Evolutionary conservation across 2,329 filamentous ascomycete species (phyloP).

Genomic region (Cercospora brassicicola): DNA sequence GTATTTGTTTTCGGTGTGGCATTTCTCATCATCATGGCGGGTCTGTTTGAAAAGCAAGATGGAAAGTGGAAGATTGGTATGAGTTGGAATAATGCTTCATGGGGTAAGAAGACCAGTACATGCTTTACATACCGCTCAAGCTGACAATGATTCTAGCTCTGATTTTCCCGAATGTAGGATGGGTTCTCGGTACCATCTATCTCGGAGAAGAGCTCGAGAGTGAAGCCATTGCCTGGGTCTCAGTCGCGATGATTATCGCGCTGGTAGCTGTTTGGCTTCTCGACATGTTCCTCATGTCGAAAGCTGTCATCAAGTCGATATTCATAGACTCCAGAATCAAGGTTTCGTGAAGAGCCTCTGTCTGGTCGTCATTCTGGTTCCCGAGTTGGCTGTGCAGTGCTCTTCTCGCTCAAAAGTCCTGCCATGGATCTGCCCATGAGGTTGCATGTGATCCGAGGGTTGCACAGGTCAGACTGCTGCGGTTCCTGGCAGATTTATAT

Average conservation of each 20-base stretch:
- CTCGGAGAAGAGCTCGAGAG: slow-evolving; percentile 56
- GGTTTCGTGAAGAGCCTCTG: neutral
- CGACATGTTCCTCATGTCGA: slow-evolving; percentile 50
- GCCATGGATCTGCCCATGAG: neutral
- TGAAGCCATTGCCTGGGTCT: slow-evolving; percentile 54
- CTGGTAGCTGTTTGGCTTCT: slow-evolving; percentile 58
- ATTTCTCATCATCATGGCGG: slow-evolving; percentile 20
- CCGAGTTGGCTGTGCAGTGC: neutral
- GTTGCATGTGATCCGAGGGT: neutral
- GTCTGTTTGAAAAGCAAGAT: slow-evolving; percentile 13
- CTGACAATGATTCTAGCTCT: slow-evolving; percentile 50
- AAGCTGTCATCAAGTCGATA: slow-evolving; percentile 48
- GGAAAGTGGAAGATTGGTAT: slow-evolving; percentile 20
- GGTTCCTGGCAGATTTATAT: neutral
- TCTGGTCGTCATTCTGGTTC: neutral
- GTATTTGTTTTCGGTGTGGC: slow-evolving; percentile 46
- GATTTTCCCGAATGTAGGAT: slow-evolving; percentile 66
- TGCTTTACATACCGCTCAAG: slow-evolving; percentile 39
- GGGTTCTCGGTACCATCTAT: slow-evolving; percentile 60
- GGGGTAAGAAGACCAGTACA: slow-evolving; percentile 14
- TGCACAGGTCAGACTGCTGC: neutral
- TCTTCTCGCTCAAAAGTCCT: neutral
- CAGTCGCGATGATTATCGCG: slow-evolving; percentile 58
- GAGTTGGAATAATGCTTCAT: slow-evolving; percentile 23
- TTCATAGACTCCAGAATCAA: slow-evolving; percentile 30